These are phyloP conservation scores for Pseudevernia furfuracea DNA, from an alignment of 495 filamentous ascomycete species.

Conservation along the genomic window DNA sequence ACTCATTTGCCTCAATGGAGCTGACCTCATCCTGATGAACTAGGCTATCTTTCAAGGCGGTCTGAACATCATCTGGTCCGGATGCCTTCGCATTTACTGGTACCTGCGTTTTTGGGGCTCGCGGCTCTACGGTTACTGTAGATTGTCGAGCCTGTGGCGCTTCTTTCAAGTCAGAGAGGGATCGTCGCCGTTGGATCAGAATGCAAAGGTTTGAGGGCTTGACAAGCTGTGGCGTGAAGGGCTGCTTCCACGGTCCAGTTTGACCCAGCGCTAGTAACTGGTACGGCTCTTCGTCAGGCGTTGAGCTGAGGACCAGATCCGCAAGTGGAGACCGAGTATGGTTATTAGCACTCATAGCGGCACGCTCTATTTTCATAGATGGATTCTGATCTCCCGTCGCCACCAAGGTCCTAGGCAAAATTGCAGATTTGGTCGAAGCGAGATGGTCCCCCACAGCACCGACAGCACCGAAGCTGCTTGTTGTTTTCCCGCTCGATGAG, in stretches of 20 bases:
- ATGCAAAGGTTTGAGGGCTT: slow-evolving; percentile 6
- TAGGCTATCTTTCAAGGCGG: neutral
- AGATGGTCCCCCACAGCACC: slow-evolving; percentile 22
- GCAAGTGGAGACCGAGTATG: slow-evolving; percentile 6
- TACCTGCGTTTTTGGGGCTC: neutral
- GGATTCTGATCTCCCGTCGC: neutral
- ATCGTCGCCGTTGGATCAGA: slow-evolving; percentile 14
- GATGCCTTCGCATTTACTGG: neutral
- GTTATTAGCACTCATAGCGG: neutral
- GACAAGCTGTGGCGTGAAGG: slow-evolving; percentile 11
- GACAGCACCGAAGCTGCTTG: slow-evolving; percentile 20
- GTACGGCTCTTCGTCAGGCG: slow-evolving; percentile 15
- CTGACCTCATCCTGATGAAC: neutral
- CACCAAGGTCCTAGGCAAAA: neutral
- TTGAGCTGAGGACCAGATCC: slow-evolving; percentile 13
- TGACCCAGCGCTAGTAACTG: slow-evolving; percentile 16
- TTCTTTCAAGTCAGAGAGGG: slow-evolving; percentile 17
- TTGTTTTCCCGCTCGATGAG: slow-evolving; percentile 19
- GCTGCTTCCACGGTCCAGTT: slow-evolving; percentile 5
- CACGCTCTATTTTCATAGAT: neutral
- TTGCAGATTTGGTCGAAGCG: slow-evolving; percentile 8
- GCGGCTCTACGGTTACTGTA: neutral
- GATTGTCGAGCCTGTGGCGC: neutral
- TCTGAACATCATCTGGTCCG: neutral
- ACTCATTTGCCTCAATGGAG: neutral